Evolutionary conservation across 179 eudicot genomes (phyloP), one percentile per base, ranked within the genome.

Genomic region (Silene vulgaris): DNA sequence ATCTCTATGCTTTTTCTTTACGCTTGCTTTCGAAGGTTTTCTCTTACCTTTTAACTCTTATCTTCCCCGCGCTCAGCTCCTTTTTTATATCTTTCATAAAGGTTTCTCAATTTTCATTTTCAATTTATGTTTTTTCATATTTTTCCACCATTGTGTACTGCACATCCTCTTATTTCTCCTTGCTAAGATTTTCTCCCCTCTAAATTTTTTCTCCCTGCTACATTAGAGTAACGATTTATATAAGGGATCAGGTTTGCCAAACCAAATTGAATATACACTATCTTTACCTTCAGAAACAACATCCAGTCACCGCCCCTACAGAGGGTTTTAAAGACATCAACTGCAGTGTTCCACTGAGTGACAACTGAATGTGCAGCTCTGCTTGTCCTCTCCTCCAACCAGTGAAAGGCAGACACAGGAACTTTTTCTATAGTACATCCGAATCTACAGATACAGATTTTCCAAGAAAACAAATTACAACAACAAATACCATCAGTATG

Each of bases 381-480:
- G 11, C 65, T 93, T 19, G 88, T 84, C 79, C 65, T 85, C 77
- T 88, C 96, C 88, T 88, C 92, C 21, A 91, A 87, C 72, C 87
- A 80, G 64, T 86, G 84, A 83, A 89, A 92, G 62, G 83, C 88
- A 65, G 97, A 90, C 26, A 82, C 85, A 3, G 92, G 91, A 76
- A 95, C 76, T 84, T 89, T 92, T 84, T 92, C 95, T 71, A 95
- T 73, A 75, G 73, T 82, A 81, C 90, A 90, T 80, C 97, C 97
- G 28, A 90, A 84, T 82, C 97, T 92, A 89, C 81, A 82, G 20
- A 81, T 17, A 69, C 28, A 62, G 71, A n/a, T 29, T 37, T 21
- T 30, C 17, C 16, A 20, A 29, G 35, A 32, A 32, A 32, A 32
- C 4, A 32, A 32, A 32, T 37, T 45, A 21, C 50, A 75, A 13